A percentile compares a stretch with the other conserved stretches of the same genome.
Conservation (phyloP, 2,329 filamentous ascomycete genomes). For the Emydomyces testavorans region DNA sequence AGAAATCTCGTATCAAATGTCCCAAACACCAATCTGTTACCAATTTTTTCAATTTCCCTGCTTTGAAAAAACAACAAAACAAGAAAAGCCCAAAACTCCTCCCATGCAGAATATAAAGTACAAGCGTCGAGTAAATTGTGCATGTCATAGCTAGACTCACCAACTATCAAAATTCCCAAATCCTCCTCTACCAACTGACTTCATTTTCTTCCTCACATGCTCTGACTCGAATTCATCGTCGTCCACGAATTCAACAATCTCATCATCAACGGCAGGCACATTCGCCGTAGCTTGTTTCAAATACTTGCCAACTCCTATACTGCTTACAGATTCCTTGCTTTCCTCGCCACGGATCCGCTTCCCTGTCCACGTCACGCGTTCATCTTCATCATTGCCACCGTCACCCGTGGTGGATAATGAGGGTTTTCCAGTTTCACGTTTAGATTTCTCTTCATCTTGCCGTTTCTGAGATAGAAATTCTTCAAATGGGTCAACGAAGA, state of each 20-base stretch:
- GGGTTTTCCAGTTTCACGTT: conserved; percentile 17
- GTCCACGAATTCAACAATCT: conserved; percentile 50
- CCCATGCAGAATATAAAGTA: conserved; percentile 2
- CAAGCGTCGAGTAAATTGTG: too few relatives aligned
- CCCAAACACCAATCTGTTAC: background rate
- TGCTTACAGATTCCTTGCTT: conserved; percentile 35
- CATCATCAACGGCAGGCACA: conserved; percentile 37
- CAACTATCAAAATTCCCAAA: conserved; percentile 95
- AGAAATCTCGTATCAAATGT: too few relatives aligned
- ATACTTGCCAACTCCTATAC: conserved; percentile 64
- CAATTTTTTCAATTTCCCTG: background rate
- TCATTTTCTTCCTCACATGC: conserved; percentile 69
- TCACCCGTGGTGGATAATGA: background rate
- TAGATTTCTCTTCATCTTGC: conserved; percentile 43
- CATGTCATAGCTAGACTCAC: conserved; percentile 37
- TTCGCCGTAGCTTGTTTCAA: conserved; percentile 47
- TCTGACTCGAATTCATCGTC: conserved; percentile 54
- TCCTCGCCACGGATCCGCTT: conserved; percentile 66
- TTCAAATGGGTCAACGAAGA: conserved; percentile 90
- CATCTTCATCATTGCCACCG: conserved; percentile 54
- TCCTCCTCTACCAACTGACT: conserved; percentile 46
- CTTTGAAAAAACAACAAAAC: background rate
- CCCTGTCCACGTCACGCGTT: conserved; percentile 89
- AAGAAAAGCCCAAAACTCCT: background rate
- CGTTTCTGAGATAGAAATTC: conserved; percentile 71